These are phyloP conservation scores for Auricularia sp. DNA, from an alignment of 768 basidiomycete species.

Conservation along the genomic window DNA sequence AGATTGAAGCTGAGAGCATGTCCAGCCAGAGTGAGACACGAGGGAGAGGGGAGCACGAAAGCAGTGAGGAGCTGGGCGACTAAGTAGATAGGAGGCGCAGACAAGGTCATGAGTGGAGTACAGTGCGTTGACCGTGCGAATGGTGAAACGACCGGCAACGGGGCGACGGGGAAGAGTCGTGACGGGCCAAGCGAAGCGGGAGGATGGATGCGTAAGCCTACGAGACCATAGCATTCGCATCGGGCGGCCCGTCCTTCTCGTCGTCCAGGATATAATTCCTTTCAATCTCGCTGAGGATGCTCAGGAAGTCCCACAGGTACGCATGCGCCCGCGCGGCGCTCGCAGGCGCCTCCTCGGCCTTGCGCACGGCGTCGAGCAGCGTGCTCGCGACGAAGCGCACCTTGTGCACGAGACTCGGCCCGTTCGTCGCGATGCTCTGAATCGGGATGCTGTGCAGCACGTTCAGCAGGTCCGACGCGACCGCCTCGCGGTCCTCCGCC, in stretches of 20 bases:
- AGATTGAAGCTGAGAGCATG: no score
- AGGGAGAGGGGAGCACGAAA: no score
- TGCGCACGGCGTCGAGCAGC: constrained; percentile 71
- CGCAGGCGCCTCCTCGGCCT: constrained; percentile 68
- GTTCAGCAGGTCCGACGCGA: constrained; percentile 77
- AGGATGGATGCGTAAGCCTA: no score
- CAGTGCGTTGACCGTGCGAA: no score
- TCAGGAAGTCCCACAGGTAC: constrained; percentile 88
- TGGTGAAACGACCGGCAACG: no score
- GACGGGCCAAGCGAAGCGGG: no score
- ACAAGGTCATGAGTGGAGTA: no score
- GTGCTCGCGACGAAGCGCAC: constrained; percentile 90
- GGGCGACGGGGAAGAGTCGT: no score
- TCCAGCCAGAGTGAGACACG: no score
- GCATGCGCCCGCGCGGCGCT: constrained; percentile 78
- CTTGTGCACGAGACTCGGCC: constrained; percentile 80
- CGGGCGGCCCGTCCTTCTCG: constrained; percentile 3
- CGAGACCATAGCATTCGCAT: not conserved
- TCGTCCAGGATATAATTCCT: constrained; percentile 54
- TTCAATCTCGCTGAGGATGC: constrained; percentile 85
- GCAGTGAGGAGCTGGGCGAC: no score
- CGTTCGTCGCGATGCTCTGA: constrained; percentile 84
- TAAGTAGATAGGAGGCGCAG: no score
- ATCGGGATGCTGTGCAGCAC: constrained; percentile 90
- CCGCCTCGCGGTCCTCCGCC: constrained; percentile 68